Conservation (phyloP, 2,329 filamentous ascomycete species). For the Fusarium scirpi region DNA sequence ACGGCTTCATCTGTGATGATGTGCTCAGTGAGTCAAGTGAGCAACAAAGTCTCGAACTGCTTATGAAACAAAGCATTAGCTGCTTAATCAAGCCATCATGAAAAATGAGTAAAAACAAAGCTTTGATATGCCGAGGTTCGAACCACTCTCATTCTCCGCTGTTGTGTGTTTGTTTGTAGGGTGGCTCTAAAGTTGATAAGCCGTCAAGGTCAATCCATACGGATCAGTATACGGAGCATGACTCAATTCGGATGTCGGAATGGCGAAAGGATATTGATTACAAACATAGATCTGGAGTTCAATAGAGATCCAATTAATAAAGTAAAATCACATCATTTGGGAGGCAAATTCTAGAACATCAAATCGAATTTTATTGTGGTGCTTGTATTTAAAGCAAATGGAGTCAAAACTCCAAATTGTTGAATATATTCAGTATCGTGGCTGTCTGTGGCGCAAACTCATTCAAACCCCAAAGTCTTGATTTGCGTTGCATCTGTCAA, state of each 20-base stretch:
- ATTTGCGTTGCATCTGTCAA: not conserved
- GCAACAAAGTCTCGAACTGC: slow-evolving; percentile 21
- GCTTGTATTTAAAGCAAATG: not conserved
- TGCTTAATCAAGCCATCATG: not conserved
- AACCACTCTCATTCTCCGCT: not conserved
- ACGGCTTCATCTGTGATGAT: slow-evolving; percentile 34
- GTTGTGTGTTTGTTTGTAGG: slow-evolving; percentile 12
- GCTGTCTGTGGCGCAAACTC: slow-evolving; percentile 26
- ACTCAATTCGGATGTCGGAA: slow-evolving; percentile 39
- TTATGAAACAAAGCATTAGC: slow-evolving; percentile 17
- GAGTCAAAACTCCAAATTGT: slow-evolving; percentile 10
- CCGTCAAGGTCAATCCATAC: slow-evolving; percentile 2
- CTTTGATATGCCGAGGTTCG: slow-evolving; percentile 7
- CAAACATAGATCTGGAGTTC: slow-evolving; percentile 13
- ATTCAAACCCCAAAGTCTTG: not conserved
- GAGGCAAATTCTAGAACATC: slow-evolving; percentile 8
- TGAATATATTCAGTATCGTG: not conserved
- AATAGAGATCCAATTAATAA: not conserved
- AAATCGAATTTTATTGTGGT: not conserved
- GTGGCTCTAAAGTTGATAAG: slow-evolving; percentile 18
- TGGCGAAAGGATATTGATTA: slow-evolving; percentile 26
- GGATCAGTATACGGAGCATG: not conserved
- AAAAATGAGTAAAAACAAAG: not conserved
- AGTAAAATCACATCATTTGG: slow-evolving; percentile 37
- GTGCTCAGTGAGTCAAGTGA: slow-evolving; percentile 39